Evolutionary conservation across 2,329 filamentous ascomycete genomes (phyloP), one percentile per base, ranked within the genome.

Genomic region (Alternaria triticina): DNA sequence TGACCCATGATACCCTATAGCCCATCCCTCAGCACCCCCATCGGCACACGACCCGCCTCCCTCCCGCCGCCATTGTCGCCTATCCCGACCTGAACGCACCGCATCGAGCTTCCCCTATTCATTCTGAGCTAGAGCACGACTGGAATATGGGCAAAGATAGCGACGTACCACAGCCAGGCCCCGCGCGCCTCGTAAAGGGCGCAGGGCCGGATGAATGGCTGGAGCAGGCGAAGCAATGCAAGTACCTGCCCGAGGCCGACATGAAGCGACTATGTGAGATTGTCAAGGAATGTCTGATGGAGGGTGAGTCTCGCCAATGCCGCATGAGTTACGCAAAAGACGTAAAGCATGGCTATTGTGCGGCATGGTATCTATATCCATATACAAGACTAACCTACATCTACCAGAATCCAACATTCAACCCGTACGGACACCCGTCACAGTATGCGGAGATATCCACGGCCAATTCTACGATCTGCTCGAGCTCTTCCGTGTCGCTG

Each of bases 241-340:
- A 97, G 81, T 97, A 98, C 80, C 87, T 99, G 56, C 96, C 96
- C 54, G 96, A 99, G 83, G 84, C 90, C 66, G 93, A 96, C 76
- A 99, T 99, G 96, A 99, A 99, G 86, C 92, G 97, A 81, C 87
- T 99, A 52, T 99, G 96, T 81, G 96, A 99, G 84, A 97, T 97
- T 79, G 96, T 98, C 65, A 99, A 99, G 85, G 96, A 98, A 83
- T 96, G 93, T 70, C 87, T 99, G 75, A 99, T 99, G 96, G 96
- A 99, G 86, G 93, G 93, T 96, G 79, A 72, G 83, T 61, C 11
- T 57, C 0, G 2, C 1, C 25, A n/a, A 11, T n/a, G 17, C 5
- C 12, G 3, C 7, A 28, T n/a, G 9, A 5, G 2, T 1, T 1
- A 25, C 3, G 20, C 20, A 15, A 12, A 2, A 1, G 28, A 23